Percentiles rank a stretch among this genome's conserved stretches.
These are phyloP conservation scores for Acorus gramineus DNA, from an alignment of 106 monocot species.

Conservation along the genomic window DNA sequence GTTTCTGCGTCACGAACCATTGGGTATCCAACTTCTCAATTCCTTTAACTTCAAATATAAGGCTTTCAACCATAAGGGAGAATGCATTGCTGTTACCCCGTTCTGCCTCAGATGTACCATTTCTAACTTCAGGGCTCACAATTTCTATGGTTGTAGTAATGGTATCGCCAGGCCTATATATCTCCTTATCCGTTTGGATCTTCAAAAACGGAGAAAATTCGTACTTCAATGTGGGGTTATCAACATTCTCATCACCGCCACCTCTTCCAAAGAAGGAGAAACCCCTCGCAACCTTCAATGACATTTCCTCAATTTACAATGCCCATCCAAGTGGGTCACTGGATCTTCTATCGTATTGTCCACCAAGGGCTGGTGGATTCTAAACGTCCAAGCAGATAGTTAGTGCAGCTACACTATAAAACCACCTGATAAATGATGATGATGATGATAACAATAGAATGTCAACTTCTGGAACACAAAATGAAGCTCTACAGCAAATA, in stretches of 20 bases:
- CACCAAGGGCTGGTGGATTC: too few species aligned
- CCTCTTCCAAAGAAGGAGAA: slow-evolving; percentile 67
- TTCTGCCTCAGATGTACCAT: slow-evolving; percentile 1
- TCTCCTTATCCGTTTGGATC: slow-evolving; percentile 59
- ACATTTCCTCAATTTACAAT: slow-evolving; percentile 36
- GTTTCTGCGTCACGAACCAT: slow-evolving; percentile 70
- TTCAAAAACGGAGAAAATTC: slow-evolving; percentile 45
- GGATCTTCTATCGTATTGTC: too few species aligned
- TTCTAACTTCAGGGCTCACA: slow-evolving; percentile 22
- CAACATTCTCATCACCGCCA: slow-evolving; percentile 22
- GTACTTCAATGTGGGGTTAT: neutral
- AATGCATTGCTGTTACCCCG: neutral
- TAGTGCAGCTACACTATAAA: too few species aligned
- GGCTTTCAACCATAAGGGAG: slow-evolving; percentile 54
- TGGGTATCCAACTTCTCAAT: slow-evolving; percentile 83
- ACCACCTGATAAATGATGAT: too few species aligned
- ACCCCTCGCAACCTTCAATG: slow-evolving; percentile 37
- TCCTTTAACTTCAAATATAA: slow-evolving; percentile 81
- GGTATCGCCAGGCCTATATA: slow-evolving; percentile 78
- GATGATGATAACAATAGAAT: too few species aligned
- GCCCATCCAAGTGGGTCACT: slow-evolving; percentile 11
- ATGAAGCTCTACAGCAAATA: too few species aligned
- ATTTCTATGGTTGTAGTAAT: slow-evolving; percentile 65
- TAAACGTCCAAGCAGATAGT: too few species aligned
- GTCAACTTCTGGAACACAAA: too few species aligned